Evolutionary conservation across 805 yeast species (phyloP).

Genomic region (Candida schatavii): DNA sequence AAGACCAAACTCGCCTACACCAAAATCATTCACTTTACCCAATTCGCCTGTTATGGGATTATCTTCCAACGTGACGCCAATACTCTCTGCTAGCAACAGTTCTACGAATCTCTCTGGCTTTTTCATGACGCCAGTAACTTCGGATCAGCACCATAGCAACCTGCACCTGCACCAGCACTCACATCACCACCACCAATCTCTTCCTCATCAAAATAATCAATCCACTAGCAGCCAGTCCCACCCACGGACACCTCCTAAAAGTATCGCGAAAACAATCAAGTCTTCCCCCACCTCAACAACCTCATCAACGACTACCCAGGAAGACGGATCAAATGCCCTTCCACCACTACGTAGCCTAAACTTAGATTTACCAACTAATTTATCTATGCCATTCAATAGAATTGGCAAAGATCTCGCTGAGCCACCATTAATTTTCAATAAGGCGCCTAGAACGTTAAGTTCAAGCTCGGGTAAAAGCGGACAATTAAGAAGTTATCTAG

Average conservation of each 20-base stretch:
- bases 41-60: constrained; percentile 43
- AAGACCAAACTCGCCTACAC: constrained; percentile 49
- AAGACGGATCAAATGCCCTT: constrained; percentile 15
- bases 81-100: constrained; percentile 40
- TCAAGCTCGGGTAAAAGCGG: constrained; percentile 20
- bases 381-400: constrained; percentile 22
- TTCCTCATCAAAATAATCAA: constrained; percentile 6
- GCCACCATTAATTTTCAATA: constrained; percentile 4
- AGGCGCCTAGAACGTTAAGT: constrained; percentile 11
- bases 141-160: background rate
- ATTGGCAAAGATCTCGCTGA: constrained; percentile 2
- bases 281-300: constrained; percentile 17
- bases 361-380: constrained; percentile 47
- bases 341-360: constrained; percentile 53
- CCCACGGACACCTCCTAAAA: constrained; percentile 1
- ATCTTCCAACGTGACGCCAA: constrained; percentile 38
- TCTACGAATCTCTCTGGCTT: constrained; percentile 36
- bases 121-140: constrained; percentile 29
- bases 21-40: constrained; percentile 37
- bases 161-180: constrained; percentile 2
- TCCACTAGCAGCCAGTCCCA: constrained; percentile 7
- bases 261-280: background rate
- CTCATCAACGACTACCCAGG: constrained; percentile 3
- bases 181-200: constrained; percentile 4
- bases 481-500: constrained; percentile 14